Base-by-base conservation (phyloP, 768 basidiomycete species). In the Chiua virens region DNA sequence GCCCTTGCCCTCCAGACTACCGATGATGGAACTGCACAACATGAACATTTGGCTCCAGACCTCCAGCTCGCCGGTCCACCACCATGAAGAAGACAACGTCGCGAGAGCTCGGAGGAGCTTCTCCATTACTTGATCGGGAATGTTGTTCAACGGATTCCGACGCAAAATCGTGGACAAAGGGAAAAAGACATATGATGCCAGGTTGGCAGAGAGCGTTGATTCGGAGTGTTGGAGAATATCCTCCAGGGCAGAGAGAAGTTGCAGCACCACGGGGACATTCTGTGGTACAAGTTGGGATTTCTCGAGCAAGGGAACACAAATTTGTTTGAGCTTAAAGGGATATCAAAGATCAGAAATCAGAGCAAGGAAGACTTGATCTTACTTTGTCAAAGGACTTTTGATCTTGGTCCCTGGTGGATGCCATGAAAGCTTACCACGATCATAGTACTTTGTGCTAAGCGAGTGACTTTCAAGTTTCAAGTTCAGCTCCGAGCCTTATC, bases 41-140 rank as follows among this genome's bases (percentile, higher is more conserved):
- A 85, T 87, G 66, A 95, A 90, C 22, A 93, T 71, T 61, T 97
- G 92, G 62, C 88, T 85, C 93, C 93, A 95, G 23, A 83, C 68
- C 47, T 75, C 74, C 34, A 80, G 43, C 41, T 91, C 89, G 63
- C 86, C 85, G 18, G 75, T 73, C 88, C 89, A 90, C 90, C 92
- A 94, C 86, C 90, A 92, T n/a, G 75, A 72, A 18, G 83, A 77
- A 56, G 79, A 82, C 22, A 98, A 74, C 2, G 79, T 58, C 3
- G 72, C 64, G 27, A 96, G 71, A 13, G 80, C 71, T 22, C 74
- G 59, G 52, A 97, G 74, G 20, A 93, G 68, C 48, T 79, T 81
- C 69, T 97, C 91, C 42, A 96, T 72, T 27, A 93, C 71, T 59
- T 86, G 86, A 60, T 93, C 86, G 8, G 92, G 87, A 42, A 96